These are phyloP conservation scores for Paecilomyces formosus DNA, from an alignment of 2,329 filamentous ascomycete species.

Conservation along the genomic window DNA sequence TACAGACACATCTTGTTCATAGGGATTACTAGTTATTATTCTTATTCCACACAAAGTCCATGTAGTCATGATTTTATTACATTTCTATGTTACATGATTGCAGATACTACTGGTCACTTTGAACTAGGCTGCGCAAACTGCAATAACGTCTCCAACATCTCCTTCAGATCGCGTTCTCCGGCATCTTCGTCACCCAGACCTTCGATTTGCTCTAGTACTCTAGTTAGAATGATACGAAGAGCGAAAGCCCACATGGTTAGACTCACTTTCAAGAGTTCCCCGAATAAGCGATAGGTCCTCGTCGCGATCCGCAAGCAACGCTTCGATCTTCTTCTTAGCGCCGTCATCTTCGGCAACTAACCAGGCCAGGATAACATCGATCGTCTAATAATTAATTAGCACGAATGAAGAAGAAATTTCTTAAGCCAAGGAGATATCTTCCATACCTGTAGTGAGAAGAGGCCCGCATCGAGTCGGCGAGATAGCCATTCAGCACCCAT, in stretches of 20 bases:
- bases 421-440: conserved; percentile 3
- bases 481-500: conserved; percentile 66
- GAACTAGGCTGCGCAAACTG: conserved; percentile 20
- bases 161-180: conserved; percentile 48
- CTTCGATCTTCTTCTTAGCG: conserved; percentile 57
- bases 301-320: conserved; percentile 59
- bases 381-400: conserved; percentile 37
- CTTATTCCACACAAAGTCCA: too few species aligned
- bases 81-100: background rate
- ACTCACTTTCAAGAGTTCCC: conserved; percentile 56
- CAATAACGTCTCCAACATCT: conserved; percentile 58
- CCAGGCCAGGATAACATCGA: conserved; percentile 85
- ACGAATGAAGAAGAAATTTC: too few species aligned
- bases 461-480: conserved; percentile 69
- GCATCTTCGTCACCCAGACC: conserved; percentile 50
- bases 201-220: conserved; percentile 50
- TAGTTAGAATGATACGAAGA: conserved; percentile 9
- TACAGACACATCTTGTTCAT: background rate
- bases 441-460: conserved; percentile 69
- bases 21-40: too few species aligned
- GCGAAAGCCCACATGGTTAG: background rate
- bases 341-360: conserved; percentile 81
- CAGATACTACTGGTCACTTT: background rate
- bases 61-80: too few species aligned
- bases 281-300: conserved; percentile 58